phyloP scores from a whole-genome alignment of 2,329 filamentous ascomycete genomes.

The Verticillium nonalfalfae region DNA sequence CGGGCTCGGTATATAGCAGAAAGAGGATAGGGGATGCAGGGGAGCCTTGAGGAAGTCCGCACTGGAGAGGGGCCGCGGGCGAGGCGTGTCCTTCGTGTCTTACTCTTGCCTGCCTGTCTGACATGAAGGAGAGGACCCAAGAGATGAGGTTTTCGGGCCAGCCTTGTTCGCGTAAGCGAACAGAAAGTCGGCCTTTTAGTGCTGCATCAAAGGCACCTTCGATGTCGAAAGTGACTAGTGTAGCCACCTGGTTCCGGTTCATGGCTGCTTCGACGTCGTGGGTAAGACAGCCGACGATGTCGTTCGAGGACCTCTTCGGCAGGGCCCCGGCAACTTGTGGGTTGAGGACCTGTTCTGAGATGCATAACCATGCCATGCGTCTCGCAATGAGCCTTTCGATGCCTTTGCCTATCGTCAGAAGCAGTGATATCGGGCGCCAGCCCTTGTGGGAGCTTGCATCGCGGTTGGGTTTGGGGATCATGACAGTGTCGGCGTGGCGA shows the following conservation, averaged over 20 bases:
- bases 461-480: conserved; percentile 16
- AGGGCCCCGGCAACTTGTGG: conserved; percentile 15
- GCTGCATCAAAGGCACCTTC: conserved; percentile 13
- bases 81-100: neutral
- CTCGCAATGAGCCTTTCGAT: conserved; percentile 17
- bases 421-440: conserved; percentile 18
- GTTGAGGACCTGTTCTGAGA: conserved; percentile 14
- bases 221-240: conserved; percentile 11
- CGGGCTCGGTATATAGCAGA: conserved; percentile 11
- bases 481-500: conserved; percentile 14
- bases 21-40: conserved; percentile 13
- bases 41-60: conserved; percentile 9
- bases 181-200: conserved; percentile 11
- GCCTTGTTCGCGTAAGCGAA: conserved; percentile 9
- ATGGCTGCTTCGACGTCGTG: conserved; percentile 14
- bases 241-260: conserved; percentile 5
- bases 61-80: conserved; percentile 1
- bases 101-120: conserved; percentile 3
- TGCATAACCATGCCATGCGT: conserved; percentile 12
- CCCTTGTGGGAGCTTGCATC: conserved; percentile 11
- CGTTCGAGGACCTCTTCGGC: conserved; percentile 11
- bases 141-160: conserved; percentile 7
- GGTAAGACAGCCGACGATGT: conserved; percentile 13
- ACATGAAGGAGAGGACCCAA: conserved; percentile 11
- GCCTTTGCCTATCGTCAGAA: conserved; percentile 18